Conservation (phyloP, 2,329 filamentous ascomycete species). For the Xylariales sp. region DNA sequence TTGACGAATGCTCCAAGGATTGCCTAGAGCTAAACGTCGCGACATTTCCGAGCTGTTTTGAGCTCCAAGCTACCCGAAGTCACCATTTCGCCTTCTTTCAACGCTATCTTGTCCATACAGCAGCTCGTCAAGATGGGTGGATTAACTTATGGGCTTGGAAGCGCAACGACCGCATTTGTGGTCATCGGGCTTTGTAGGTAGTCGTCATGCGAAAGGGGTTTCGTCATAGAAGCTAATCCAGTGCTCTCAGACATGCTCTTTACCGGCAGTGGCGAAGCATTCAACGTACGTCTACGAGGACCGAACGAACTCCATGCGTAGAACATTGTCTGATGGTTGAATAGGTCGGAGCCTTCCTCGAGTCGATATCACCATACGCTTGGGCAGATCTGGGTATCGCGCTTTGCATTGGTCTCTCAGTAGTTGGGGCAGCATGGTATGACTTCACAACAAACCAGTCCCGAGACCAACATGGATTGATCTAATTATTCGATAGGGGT, state of each 20-base stretch:
- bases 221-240: too few relatives aligned
- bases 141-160: constrained; percentile 12
- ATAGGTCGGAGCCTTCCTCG: constrained; percentile 88
- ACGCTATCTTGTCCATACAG: constrained; percentile 1
- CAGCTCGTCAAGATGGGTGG: constrained; percentile 12
- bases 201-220: too few relatives aligned
- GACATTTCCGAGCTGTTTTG: constrained; percentile 10
- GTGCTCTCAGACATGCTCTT: constrained; percentile 84
- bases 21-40: constrained; percentile 9
- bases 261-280: constrained; percentile 89
- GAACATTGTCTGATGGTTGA: constrained; percentile 20
- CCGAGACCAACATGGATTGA: constrained; percentile 1
- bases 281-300: constrained; percentile 66
- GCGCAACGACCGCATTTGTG: constrained; percentile 11
- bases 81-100: background rate
- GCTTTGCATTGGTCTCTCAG: constrained; percentile 92
- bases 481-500: constrained; percentile 59
- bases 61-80: constrained; percentile 1
- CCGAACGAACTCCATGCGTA: background rate
- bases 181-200: constrained; percentile 13
- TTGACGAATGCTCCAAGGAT: background rate
- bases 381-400: constrained; percentile 90
- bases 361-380: constrained; percentile 87
- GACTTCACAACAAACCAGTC: constrained; percentile 16
- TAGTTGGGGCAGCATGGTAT: constrained; percentile 96